These are phyloP conservation scores for Ciborinia camelliae DNA, from an alignment of 2,329 filamentous ascomycete species.

Conservation along the genomic window DNA sequence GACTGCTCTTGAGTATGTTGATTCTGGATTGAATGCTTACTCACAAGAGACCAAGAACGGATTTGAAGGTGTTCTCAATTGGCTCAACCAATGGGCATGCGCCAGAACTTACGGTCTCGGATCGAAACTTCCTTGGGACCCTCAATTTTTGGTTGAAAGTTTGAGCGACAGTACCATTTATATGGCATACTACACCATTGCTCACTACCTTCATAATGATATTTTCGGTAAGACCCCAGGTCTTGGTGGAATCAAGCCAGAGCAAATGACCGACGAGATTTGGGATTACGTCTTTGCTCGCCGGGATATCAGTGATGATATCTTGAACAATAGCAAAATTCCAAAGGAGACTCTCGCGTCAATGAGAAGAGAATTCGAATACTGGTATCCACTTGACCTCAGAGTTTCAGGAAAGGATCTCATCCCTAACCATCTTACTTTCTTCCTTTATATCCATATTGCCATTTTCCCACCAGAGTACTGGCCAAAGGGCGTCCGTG, in stretches of 20 bases:
- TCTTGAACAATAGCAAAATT: slow-evolving; percentile 65
- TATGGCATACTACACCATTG: slow-evolving; percentile 73
- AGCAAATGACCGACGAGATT: slow-evolving; percentile 90
- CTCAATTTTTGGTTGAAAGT: slow-evolving; percentile 84
- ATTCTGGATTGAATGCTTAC: slow-evolving; percentile 75
- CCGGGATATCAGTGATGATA: slow-evolving; percentile 63
- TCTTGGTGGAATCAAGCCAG: slow-evolving; percentile 63
- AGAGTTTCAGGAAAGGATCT: slow-evolving; percentile 88
- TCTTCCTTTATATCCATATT: slow-evolving; percentile 90
- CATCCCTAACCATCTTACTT: slow-evolving; percentile 90
- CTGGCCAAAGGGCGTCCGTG: slow-evolving; percentile 82
- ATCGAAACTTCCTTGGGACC: slow-evolving; percentile 92
- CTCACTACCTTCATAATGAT: slow-evolving; percentile 71
- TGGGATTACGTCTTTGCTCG: slow-evolving; percentile 95
- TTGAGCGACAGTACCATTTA: slow-evolving; percentile 92
- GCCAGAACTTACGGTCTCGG: slow-evolving; percentile 88
- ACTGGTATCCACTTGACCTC: slow-evolving; percentile 93
- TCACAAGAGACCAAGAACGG: slow-evolving; percentile 71
- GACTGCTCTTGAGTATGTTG: slow-evolving; percentile 68
- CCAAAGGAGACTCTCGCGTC: slow-evolving; percentile 68
- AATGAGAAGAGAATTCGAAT: slow-evolving; percentile 90
- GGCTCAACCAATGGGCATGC: slow-evolving; percentile 96
- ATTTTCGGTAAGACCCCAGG: slow-evolving; percentile 77
- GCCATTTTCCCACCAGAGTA: slow-evolving; percentile 84
- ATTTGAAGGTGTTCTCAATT: slow-evolving; percentile 82